Base-by-base conservation (phyloP, 1,139 yeast species). In the Yamadazyma mexicana region DNA sequence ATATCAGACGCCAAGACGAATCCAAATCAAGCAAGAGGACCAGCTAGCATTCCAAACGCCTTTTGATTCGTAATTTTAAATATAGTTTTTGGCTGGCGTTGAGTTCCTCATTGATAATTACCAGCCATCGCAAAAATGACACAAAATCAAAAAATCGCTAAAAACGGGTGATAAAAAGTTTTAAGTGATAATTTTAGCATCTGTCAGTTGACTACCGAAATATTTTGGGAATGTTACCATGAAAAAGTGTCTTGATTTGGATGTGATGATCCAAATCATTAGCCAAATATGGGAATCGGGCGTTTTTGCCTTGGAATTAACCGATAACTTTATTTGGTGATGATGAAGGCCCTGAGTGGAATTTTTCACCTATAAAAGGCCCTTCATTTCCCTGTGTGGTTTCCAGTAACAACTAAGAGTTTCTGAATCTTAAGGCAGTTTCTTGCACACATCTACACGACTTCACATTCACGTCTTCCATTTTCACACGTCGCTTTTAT, bases 111-210 rank as follows among this genome's bases (percentile, higher is more conserved):
- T 29, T 29, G 17, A 29, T 14, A 3, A 20, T 9, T 15, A 29
- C 38, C 38, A 35, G 38, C 38, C 40, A 38, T 31, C 35, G 10
- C 15, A 24, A 29, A n/a, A 11, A 29, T 34, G 28, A 32, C 34
- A 32, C 34, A 32, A 32, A 32, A 32, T 18, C 33, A n/a, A 17
- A n/a, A n/a, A 18, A 6, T 18, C 24, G 33, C 25, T 18, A 30
- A 30, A 30, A 30, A 7, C 12, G 12, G 8, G 7, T 3, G 18
- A 16, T 15, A 32, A 4, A 23, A 32, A 28, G 35, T 15, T 33
- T 33, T 17, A n/a, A 23, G 3, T 12, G 17, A 8, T 24, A 25
- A 23, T 15, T 24, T 20, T 23, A 15, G 26, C 17, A 14, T 23
- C 17, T 33, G 12, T 20, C 17, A 27, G n/a, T 14, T 15, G 5